A percentile compares a stretch with the other conserved stretches of the same genome.
phyloP scores from a whole-genome alignment of 176 grass and related monocot species.

The Triticum monococcum region DNA sequence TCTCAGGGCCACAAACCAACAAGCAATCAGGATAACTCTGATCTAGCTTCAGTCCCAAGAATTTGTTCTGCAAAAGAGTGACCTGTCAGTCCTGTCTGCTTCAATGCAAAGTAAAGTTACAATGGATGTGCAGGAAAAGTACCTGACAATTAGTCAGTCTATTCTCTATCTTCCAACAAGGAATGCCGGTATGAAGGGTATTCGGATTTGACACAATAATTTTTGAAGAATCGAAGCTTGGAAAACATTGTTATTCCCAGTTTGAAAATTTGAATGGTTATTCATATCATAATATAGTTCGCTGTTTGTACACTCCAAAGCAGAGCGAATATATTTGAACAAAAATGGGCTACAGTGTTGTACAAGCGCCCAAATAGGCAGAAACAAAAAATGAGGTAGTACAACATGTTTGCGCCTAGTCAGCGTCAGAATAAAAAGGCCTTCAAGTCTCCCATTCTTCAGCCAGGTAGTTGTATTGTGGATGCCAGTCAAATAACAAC shows the following conservation, averaged over 20 bases:
- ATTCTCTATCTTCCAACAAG: slow-evolving; percentile 9
- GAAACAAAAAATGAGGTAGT: slow-evolving; percentile 32
- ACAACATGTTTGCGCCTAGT: slow-evolving; percentile 14
- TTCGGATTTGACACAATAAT: background rate
- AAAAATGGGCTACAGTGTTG: background rate
- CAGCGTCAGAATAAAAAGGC: slow-evolving; percentile 17
- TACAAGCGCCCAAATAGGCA: slow-evolving; percentile 5
- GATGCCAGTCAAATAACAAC: background rate
- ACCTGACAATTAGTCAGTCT: background rate
- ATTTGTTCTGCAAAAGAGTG: slow-evolving; percentile 26
- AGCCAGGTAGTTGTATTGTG: slow-evolving; percentile 19
- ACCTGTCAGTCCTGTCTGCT: slow-evolving; percentile 14
- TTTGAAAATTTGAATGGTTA: slow-evolving; percentile 19
- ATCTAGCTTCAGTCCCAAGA: background rate
- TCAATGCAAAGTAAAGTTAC: slow-evolving; percentile 4
- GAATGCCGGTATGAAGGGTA: background rate
- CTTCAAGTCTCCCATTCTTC: slow-evolving; percentile 26
- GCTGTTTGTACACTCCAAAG: slow-evolving; percentile 28
- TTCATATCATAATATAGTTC: slow-evolving; percentile 25
- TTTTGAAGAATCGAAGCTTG: background rate
- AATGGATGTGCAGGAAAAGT: background rate
- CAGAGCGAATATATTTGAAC: background rate
- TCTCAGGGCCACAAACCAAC: background rate
- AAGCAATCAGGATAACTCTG: background rate
- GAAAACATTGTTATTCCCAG: background rate